phyloP scores from a whole-genome alignment of 1,139 yeast species.

The Suhomyces bolitotheri region DNA sequence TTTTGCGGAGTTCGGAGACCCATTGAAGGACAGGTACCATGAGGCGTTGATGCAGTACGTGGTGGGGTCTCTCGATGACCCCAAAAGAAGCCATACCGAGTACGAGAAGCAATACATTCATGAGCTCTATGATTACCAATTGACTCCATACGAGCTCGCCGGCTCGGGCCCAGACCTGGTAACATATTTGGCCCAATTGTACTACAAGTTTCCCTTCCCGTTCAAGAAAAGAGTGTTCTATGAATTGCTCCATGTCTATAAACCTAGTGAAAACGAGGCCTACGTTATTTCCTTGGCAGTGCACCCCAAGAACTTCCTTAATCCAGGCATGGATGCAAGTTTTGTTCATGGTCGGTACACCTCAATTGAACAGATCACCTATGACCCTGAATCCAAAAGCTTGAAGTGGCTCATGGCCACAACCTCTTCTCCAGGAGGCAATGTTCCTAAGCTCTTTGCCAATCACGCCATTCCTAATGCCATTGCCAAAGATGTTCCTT shows the following conservation, averaged over 20 bases:
- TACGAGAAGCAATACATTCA: slow-evolving; percentile 38
- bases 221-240: slow-evolving; percentile 55
- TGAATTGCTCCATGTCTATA: slow-evolving; percentile 53
- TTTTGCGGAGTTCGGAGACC: slow-evolving; percentile 19
- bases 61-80: slow-evolving; percentile 21
- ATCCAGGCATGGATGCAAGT: slow-evolving; percentile 16
- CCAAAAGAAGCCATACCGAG: slow-evolving; percentile 33
- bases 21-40: slow-evolving; percentile 17
- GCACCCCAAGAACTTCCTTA: slow-evolving; percentile 22
- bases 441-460: slow-evolving; percentile 64
- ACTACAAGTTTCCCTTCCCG: slow-evolving; percentile 53
- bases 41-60: slow-evolving; percentile 18
- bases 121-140: slow-evolving; percentile 27
- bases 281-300: slow-evolving; percentile 56
- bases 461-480: slow-evolving; percentile 55
- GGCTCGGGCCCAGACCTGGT: slow-evolving; percentile 13
- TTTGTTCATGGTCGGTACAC: slow-evolving; percentile 51
- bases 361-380: slow-evolving; percentile 56
- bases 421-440: slow-evolving; percentile 66
- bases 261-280: slow-evolving; percentile 35
- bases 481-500: slow-evolving; percentile 68
- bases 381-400: slow-evolving; percentile 34
- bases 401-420: slow-evolving; percentile 68
- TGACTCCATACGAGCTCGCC: slow-evolving; percentile 17
- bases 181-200: slow-evolving; percentile 31